phyloP scores from a whole-genome alignment of 768 basidiomycete species.

The Amanita rubescens region DNA sequence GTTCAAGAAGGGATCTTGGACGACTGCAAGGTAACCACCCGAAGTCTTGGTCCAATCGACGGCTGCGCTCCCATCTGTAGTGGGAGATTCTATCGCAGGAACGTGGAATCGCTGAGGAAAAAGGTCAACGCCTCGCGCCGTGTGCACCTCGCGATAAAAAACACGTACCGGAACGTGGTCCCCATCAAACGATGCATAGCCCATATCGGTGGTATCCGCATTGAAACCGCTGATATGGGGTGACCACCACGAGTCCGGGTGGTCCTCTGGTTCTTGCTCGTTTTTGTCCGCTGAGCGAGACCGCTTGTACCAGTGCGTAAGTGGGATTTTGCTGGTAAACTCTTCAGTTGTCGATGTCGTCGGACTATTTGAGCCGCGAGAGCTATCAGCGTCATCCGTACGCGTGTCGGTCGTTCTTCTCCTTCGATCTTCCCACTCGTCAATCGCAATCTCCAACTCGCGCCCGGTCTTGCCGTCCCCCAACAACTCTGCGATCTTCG shows the following conservation, averaged over 20 bases:
- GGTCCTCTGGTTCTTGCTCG: background rate
- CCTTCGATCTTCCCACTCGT: slow-evolving; percentile 46
- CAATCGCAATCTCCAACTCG: slow-evolving; percentile 54
- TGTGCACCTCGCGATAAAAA: background rate
- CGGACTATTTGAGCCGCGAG: background rate
- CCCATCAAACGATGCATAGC: background rate
- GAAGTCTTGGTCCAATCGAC: slow-evolving; percentile 4
- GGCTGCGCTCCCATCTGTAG: background rate
- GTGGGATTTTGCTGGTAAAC: slow-evolving; percentile 27
- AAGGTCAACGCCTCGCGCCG: background rate
- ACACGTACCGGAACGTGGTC: background rate
- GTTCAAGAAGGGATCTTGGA: background rate
- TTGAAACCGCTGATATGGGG: background rate
- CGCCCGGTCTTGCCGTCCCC: slow-evolving; percentile 60
- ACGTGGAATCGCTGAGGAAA: slow-evolving; percentile 1
- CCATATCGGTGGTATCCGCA: slow-evolving; percentile 1
- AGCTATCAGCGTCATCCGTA: background rate
- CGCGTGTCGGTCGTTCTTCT: background rate
- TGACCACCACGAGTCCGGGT: background rate
- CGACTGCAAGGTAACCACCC: slow-evolving; percentile 1
- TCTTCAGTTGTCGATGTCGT: background rate
- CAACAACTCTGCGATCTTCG: slow-evolving; percentile 61
- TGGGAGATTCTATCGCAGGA: background rate
- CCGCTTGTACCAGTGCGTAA: slow-evolving; percentile 62
- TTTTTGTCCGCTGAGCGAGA: slow-evolving; percentile 33